These are phyloP conservation scores for Ophiostoma himal-ulmi DNA, from an alignment of 2,329 filamentous ascomycete species.

Conservation along the genomic window DNA sequence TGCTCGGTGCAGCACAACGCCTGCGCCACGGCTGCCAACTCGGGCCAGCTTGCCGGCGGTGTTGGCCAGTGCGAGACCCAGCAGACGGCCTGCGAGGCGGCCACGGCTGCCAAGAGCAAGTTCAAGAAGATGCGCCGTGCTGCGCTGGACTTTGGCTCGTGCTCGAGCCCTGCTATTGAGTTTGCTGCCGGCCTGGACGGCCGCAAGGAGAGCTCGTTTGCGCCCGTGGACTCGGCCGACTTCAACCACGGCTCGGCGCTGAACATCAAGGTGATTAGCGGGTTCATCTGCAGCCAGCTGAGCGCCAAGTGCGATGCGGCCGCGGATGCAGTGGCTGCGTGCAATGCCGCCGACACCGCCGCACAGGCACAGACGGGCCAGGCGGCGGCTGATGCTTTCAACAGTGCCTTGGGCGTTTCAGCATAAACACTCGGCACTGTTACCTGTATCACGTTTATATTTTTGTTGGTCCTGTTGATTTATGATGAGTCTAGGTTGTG, in stretches of 20 bases:
- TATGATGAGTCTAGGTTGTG: not conserved
- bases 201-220: slow-evolving; percentile 40
- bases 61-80: slow-evolving; percentile 42
- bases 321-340: slow-evolving; percentile 32
- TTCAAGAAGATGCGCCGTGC: slow-evolving; percentile 30
- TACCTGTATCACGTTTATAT: not conserved
- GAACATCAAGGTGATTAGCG: slow-evolving; percentile 35
- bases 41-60: slow-evolving; percentile 35
- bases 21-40: slow-evolving; percentile 45
- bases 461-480: not conserved
- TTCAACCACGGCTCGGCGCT: slow-evolving; percentile 50
- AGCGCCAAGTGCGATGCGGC: slow-evolving; percentile 34
- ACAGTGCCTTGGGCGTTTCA: slow-evolving; percentile 36
- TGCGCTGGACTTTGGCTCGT: slow-evolving; percentile 40
- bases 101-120: slow-evolving; percentile 26
- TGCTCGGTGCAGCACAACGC: slow-evolving; percentile 48
- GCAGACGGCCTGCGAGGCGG: slow-evolving; percentile 36
- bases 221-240: slow-evolving; percentile 36
- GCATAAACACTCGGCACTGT: slow-evolving; percentile 9
- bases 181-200: slow-evolving; percentile 47
- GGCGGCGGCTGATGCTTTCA: slow-evolving; percentile 38
- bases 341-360: slow-evolving; percentile 33
- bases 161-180: slow-evolving; percentile 43
- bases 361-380: slow-evolving; percentile 33
- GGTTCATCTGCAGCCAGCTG: slow-evolving; percentile 38